These are phyloP conservation scores for Penicillium olsonii DNA, from an alignment of 2,329 filamentous ascomycete genomes.

Conservation along the genomic window DNA sequence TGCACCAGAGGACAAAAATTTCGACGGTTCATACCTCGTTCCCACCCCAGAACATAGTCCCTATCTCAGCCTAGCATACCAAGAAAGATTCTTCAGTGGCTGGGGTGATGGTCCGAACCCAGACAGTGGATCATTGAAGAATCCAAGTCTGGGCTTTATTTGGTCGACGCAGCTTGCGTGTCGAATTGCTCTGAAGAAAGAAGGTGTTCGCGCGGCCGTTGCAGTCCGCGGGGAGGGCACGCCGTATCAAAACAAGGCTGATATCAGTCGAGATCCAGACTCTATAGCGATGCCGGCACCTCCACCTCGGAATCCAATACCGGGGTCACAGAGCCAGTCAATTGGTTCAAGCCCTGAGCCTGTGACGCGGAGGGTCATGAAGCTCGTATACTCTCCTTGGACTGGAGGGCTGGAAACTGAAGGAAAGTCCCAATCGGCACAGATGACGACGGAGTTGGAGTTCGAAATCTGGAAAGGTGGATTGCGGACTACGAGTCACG, in stretches of 20 bases:
- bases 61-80: constrained; percentile 72
- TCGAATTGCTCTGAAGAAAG: constrained; percentile 77
- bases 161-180: constrained; percentile 89
- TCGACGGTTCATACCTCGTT: constrained; percentile 41
- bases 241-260: neutral
- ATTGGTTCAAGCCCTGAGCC: constrained; percentile 2
- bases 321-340: neutral
- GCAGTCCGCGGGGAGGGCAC: constrained; percentile 2
- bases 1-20: constrained; percentile 30
- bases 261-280: neutral
- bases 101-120: constrained; percentile 71
- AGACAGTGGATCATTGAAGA: constrained; percentile 60
- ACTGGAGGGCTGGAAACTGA: constrained; percentile 54
- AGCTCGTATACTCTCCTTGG: constrained; percentile 87
- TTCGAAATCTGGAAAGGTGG: constrained; percentile 76
- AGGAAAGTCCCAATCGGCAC: constrained; percentile 44
- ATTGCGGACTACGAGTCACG: constrained; percentile 22
- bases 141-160: constrained; percentile 80
- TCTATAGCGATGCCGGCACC: constrained; percentile 8
- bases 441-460: constrained; percentile 50
- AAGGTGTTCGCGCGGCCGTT: constrained; percentile 52
- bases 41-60: constrained; percentile 43
- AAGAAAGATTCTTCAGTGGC: constrained; percentile 92
- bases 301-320: neutral
- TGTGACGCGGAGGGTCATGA: constrained; percentile 70